Base-by-base conservation (phyloP, 2,329 filamentous ascomycete genomes). In the Nigrospora oryzae region DNA sequence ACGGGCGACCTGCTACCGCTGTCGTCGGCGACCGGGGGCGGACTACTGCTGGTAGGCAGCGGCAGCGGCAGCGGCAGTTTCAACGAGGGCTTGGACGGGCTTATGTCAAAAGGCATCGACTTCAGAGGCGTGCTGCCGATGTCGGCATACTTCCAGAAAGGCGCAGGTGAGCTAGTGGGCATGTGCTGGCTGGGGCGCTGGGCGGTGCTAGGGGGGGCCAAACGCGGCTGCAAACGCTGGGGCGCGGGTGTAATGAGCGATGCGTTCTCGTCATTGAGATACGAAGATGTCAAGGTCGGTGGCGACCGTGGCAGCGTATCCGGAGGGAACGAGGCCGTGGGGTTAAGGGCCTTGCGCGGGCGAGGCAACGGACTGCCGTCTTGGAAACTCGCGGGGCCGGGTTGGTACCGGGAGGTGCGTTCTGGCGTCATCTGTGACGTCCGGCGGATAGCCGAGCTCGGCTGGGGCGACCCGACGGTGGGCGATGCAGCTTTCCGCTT, bases 101-200 rank as follows among this genome's bases (percentile, higher is more conserved):
- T 83, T 36, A 74, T 59, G 48, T 84, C 79, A 46, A 77, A 79
- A 4, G 67, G 62, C 0, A 62, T 56, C 13, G 70, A 65, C 53
- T 71, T 70, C 43, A 86, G 68, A 2, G 86, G 86, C 2, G 86
- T 90, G 62, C 81, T 87, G 23, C 79, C 77, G 47, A 88, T 77
- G 52, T 89, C 85, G 36, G 85, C 82, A 63, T 86, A 93, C 62
- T 87, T 89, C 88, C 88, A 94, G 63, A 94, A 93, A 0, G 87
- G 86, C 1, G 88, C 88, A 0, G 88, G 88, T 31, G 85, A 89
- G 54, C 84, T 89, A 38, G 88, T 89, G 32, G 87, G 86, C 77
- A 91, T 89, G 61, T 89, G 87, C 57, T 89, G 85, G 58, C 85
- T 90, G 11, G 88, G 88, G 45, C 86, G 74, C 59, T 90, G 85